Evolutionary conservation across 495 filamentous ascomycete genomes (phyloP).

Genomic region (Apiosordaria backusii): DNA sequence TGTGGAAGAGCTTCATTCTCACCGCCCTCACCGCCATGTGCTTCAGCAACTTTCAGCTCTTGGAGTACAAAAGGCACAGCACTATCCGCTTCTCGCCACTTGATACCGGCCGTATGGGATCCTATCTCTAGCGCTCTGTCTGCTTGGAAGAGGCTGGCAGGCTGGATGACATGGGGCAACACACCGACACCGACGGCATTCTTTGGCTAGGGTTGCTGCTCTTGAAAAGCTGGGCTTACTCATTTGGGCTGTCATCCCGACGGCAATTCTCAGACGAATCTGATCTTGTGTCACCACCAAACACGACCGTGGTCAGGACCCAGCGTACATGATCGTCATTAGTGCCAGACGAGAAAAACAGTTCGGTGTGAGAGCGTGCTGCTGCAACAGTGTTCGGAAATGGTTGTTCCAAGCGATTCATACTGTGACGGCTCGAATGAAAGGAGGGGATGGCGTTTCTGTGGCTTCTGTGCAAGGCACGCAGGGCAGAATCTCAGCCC

Average conservation of each 20-base stretch:
- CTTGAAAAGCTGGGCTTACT: constrained; percentile 1
- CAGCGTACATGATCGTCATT: neutral
- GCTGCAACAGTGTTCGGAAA: neutral
- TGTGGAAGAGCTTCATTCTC: neutral
- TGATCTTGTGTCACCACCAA: neutral
- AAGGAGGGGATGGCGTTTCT: neutral
- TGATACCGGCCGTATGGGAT: neutral
- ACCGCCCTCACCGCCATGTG: constrained; percentile 7
- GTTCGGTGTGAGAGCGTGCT: neutral
- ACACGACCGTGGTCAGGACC: neutral
- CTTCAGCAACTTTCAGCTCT: neutral
- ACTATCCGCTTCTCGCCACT: neutral
- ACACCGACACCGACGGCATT: no score
- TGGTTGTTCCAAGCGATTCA: neutral
- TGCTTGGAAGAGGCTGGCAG: no score
- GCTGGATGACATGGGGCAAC: neutral
- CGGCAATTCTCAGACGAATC: constrained; percentile 4
- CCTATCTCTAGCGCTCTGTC: no score
- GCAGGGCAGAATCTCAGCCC: constrained; percentile 10
- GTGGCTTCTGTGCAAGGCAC: neutral
- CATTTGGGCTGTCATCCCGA: constrained; percentile 6
- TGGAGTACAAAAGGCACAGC: constrained; percentile 9
- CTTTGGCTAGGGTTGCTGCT: no score
- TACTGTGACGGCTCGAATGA: neutral
- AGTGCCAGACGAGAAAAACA: neutral